Conservation (phyloP, 2,329 filamentous ascomycete species). For the Onygena corvina region DNA sequence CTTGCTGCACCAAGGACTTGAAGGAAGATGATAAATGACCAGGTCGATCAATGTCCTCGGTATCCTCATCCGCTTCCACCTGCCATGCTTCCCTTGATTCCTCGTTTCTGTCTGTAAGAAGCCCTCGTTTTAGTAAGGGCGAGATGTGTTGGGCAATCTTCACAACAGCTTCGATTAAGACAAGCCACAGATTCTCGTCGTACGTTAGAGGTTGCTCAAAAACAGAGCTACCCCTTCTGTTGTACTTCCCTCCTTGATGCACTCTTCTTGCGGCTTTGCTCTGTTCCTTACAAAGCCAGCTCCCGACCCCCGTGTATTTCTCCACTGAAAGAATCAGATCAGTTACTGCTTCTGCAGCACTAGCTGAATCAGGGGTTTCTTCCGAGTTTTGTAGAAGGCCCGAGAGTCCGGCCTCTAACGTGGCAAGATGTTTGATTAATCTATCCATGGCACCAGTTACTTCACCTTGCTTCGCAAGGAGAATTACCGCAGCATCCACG, state of each 20-base stretch:
- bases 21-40: slow-evolving; percentile 52
- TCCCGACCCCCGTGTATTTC: slow-evolving; percentile 84
- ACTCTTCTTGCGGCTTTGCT: slow-evolving; percentile 46
- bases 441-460: slow-evolving; percentile 72
- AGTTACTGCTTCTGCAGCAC: slow-evolving; percentile 54
- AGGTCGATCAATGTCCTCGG: background rate
- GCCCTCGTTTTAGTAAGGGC: slow-evolving; percentile 6
- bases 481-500: slow-evolving; percentile 80
- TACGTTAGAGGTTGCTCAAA: slow-evolving; percentile 46
- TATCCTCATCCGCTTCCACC: background rate
- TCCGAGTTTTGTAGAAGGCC: slow-evolving; percentile 55
- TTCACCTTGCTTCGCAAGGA: slow-evolving; percentile 82
- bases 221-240: slow-evolving; percentile 31
- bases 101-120: slow-evolving; percentile 2
- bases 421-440: slow-evolving; percentile 66
- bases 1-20: slow-evolving; percentile 72
- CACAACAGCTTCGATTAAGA: slow-evolving; percentile 52
- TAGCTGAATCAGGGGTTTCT: slow-evolving; percentile 45
- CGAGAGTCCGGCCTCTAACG: slow-evolving; percentile 64
- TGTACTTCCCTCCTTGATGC: slow-evolving; percentile 23
- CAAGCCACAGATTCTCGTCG: slow-evolving; percentile 55
- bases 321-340: slow-evolving; percentile 67
- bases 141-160: slow-evolving; percentile 51
- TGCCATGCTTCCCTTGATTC: background rate
- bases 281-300: slow-evolving; percentile 88